These are phyloP conservation scores for Candolleomyces eurysporus DNA, from an alignment of 768 basidiomycete species.

Conservation along the genomic window DNA sequence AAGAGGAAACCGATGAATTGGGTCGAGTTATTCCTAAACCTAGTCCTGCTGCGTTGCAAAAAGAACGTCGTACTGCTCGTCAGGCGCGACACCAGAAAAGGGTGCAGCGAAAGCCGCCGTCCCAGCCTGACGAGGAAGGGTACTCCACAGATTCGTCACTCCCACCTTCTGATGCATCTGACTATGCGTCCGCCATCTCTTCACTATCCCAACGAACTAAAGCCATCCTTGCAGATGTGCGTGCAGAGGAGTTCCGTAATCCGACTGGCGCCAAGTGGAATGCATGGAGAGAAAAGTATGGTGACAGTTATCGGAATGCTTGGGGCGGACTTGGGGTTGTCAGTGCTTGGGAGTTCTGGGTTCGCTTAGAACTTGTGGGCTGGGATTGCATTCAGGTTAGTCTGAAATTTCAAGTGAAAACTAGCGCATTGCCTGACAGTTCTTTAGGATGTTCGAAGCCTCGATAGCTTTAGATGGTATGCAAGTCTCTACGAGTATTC, in stretches of 20 bases:
- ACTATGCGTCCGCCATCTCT: conserved; percentile 63
- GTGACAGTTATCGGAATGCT: conserved; percentile 82
- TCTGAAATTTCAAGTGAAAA: neutral
- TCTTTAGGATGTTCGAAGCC: conserved; percentile 44
- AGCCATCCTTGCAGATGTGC: conserved; percentile 75
- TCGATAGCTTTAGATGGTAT: conserved; percentile 89
- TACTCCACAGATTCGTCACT: conserved; percentile 85
- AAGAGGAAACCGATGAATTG: conserved; percentile 59
- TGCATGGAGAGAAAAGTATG: conserved; percentile 73
- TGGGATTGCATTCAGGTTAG: conserved; percentile 85
- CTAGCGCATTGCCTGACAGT: neutral
- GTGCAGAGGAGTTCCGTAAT: conserved; percentile 79
- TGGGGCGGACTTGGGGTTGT: conserved; percentile 91
- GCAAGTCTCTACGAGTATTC: conserved; percentile 76
- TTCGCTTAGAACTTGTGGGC: conserved; percentile 77
- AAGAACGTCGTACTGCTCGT: conserved; percentile 61
- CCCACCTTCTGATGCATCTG: conserved; percentile 59
- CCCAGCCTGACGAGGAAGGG: conserved; percentile 60
- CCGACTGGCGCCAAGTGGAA: conserved; percentile 65
- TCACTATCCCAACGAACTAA: conserved; percentile 50
- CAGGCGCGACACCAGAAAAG: conserved; percentile 51
- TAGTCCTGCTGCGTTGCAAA: conserved; percentile 43
- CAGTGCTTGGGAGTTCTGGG: conserved; percentile 94
- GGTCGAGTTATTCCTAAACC: conserved; percentile 49
- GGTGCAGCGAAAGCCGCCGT: conserved; percentile 20